Conservation (phyloP, 345 rosid species). For the Microcos paniculata region DNA sequence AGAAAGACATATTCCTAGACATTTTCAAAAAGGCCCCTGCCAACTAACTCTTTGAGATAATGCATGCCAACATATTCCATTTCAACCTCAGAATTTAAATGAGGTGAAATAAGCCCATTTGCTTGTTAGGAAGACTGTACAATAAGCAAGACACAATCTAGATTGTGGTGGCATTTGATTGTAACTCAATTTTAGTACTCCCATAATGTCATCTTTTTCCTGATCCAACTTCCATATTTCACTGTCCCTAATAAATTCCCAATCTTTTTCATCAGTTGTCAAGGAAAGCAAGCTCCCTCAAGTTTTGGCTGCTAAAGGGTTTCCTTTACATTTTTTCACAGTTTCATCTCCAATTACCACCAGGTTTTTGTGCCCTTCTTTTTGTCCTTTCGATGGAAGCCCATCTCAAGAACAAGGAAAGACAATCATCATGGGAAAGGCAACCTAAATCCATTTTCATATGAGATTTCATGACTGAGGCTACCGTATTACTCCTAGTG, state of each 20-base stretch:
- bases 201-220: slow-evolving; percentile 10
- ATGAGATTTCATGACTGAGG: background rate
- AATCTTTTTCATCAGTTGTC: background rate
- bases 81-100: background rate
- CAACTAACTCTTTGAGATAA: background rate
- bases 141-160: slow-evolving; percentile 35
- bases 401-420: slow-evolving; percentile 3
- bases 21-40: slow-evolving; percentile 8
- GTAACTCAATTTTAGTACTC: slow-evolving; percentile 26
- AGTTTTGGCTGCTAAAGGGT: slow-evolving; percentile 19
- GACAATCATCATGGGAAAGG: background rate
- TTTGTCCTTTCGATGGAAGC: background rate
- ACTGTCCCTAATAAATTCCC: slow-evolving; percentile 3
- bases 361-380: background rate
- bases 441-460: background rate
- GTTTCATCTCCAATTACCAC: slow-evolving; percentile 7
- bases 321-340: slow-evolving; percentile 12
- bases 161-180: slow-evolving; percentile 29
- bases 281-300: slow-evolving; percentile 11
- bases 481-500: slow-evolving; percentile 4
- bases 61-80: background rate
- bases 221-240: background rate
- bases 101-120: slow-evolving; percentile 11
- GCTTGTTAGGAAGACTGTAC: slow-evolving; percentile 33
- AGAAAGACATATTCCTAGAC: background rate